Evolutionary conservation across 2,329 filamentous ascomycete species (phyloP).

Genomic region (Calycina marina): DNA sequence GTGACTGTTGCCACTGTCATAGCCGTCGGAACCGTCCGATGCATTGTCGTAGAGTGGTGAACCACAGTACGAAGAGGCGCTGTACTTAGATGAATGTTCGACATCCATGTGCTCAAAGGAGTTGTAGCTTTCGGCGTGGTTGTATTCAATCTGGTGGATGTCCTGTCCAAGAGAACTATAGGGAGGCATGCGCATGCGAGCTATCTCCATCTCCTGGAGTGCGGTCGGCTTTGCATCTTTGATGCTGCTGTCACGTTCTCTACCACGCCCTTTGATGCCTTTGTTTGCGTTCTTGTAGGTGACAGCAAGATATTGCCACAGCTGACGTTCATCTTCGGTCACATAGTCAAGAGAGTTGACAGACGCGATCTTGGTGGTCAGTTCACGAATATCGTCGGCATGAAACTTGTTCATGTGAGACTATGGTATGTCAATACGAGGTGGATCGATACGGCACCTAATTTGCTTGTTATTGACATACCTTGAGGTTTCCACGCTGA

Average conservation of each 20-base stretch:
- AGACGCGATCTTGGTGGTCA: conserved; percentile 57
- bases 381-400: conserved; percentile 49
- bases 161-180: no score
- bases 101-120: no score
- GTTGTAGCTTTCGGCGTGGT: no score
- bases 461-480: conserved; percentile 23
- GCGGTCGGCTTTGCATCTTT: conserved; percentile 39
- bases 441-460: background rate
- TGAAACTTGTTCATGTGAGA: conserved; percentile 95
- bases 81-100: no score
- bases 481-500: conserved; percentile 84
- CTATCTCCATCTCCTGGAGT: conserved; percentile 2
- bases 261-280: conserved; percentile 91
- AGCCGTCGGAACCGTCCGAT: conserved; percentile 17
- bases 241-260: no score
- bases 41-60: no score
- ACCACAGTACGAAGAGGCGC: no score
- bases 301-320: conserved; percentile 71
- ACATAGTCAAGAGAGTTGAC: conserved; percentile 47
- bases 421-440: conserved; percentile 26
- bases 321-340: conserved; percentile 52
- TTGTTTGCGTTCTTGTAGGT: conserved; percentile 99
- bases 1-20: conserved; percentile 15
- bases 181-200: no score
- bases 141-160: no score